These are phyloP conservation scores for Lindgomyces ingoldianus DNA, from an alignment of 495 filamentous ascomycete species.

Conservation along the genomic window DNA sequence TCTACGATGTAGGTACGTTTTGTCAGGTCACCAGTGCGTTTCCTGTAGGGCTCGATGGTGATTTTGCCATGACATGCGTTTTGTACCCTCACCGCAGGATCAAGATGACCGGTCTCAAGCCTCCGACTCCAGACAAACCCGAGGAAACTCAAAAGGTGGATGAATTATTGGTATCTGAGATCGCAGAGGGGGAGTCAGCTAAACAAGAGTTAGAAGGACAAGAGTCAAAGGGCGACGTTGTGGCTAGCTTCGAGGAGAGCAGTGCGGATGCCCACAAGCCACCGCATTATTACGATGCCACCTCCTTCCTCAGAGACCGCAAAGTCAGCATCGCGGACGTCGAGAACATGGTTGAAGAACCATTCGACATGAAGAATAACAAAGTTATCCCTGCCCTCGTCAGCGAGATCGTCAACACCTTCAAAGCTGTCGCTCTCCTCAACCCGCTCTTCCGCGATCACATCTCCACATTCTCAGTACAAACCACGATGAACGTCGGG, in stretches of 20 bases:
- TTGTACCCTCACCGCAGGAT: slow-evolving; percentile 96
- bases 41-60: slow-evolving; percentile 58
- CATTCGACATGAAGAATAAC: slow-evolving; percentile 78
- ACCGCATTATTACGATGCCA: slow-evolving; percentile 70
- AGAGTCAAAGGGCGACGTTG: slow-evolving; percentile 89
- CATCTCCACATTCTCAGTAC: slow-evolving; percentile 94
- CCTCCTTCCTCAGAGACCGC: slow-evolving; percentile 86
- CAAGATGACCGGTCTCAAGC: slow-evolving; percentile 77
- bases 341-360: slow-evolving; percentile 85
- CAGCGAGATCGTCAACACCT: slow-evolving; percentile 96
- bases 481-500: slow-evolving; percentile 89
- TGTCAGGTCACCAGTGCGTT: slow-evolving; percentile 94
- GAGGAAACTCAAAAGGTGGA: slow-evolving; percentile 46
- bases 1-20: slow-evolving; percentile 94
- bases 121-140: slow-evolving; percentile 54
- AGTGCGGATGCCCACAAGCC: slow-evolving; percentile 49
- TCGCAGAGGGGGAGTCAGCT: slow-evolving; percentile 42
- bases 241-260: slow-evolving; percentile 94
- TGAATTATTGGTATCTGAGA: too few relatives aligned
- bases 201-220: slow-evolving; percentile 58
- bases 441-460: slow-evolving; percentile 98
- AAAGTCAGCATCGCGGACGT: slow-evolving; percentile 91
- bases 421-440: slow-evolving; percentile 90
- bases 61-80: slow-evolving; percentile 86
- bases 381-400: slow-evolving; percentile 85